Evolutionary conservation across 2,329 filamentous ascomycete species (phyloP), one percentile per base, ranked within the genome.

Genomic region (Aspergillus caelatus): DNA sequence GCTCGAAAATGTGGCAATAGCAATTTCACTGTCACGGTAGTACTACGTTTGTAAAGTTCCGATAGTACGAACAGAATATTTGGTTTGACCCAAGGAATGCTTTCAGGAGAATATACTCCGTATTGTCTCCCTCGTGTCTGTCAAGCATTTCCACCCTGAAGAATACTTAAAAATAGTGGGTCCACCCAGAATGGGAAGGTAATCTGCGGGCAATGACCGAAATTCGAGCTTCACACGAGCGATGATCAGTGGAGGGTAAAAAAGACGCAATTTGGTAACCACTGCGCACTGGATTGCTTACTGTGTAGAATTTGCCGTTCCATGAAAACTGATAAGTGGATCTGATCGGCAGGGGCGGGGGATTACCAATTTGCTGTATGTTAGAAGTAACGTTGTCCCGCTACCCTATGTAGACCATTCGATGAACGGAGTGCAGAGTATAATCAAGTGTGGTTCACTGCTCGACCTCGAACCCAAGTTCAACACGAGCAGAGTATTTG

Each of bases 281-380:
- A 50, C 26, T 16, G 26, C 23, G 28, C n/a, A 39, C 43, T 26
- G 26, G 26, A 11, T 16, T 30, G 10, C 41, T 45, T 32, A n/a
- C n/a, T n/a, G n/a, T n/a, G n/a, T n/a, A 45, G 30, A 52, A 62
- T 43, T 53, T 50, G 55, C 53, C 58, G 45, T 52, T 48, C 43
- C 57, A 54, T 36, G 7, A 46, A 58, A 32, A 54, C 45, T 62
- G 36, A 39, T 32, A 41, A 57, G 62, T 64, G 59, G 63, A 65
- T 32, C 30, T 34, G 64, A 66, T 66, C 64, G 60, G 46, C 64
- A 66, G 64, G 64, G 62, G 58, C 58, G 58, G 56, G 55, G 34
- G 30, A 23, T 36, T 36, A 21, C 52, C 11, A 55, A 36, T 34
- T 21, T 39, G 41, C 53, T 30, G 39, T 23, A 12, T 19, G 23